Conservation (phyloP, 1,139 yeast species). For the Magnusiomyces suaveolens region DNA sequence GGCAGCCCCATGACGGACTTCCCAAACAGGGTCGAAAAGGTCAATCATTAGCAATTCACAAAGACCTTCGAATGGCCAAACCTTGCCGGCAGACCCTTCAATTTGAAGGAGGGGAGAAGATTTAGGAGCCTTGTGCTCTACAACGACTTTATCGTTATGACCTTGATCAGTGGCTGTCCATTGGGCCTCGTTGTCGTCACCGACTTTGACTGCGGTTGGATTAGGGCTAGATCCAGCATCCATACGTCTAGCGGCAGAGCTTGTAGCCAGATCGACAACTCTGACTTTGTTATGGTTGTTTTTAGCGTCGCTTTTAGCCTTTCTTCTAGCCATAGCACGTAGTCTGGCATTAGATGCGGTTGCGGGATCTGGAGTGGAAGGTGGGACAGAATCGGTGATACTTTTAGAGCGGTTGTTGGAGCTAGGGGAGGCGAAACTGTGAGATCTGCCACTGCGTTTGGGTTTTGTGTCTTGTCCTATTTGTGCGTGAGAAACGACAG, state of each 20-base stretch:
- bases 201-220: slow-evolving; percentile 17
- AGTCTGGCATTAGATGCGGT: slow-evolving; percentile 59
- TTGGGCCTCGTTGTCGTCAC: slow-evolving; percentile 14
- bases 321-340: slow-evolving; percentile 87
- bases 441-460: background rate
- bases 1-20: slow-evolving; percentile 91
- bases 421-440: background rate
- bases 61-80: slow-evolving; percentile 98
- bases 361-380: slow-evolving; percentile 19
- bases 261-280: slow-evolving; percentile 64
- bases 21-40: slow-evolving; percentile 84
- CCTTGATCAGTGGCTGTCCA: slow-evolving; percentile 64
- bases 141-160: slow-evolving; percentile 71
- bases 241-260: slow-evolving; percentile 58
- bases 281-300: slow-evolving; percentile 47
- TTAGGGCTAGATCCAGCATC: slow-evolving; percentile 17
- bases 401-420: slow-evolving; percentile 10
- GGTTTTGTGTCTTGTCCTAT: background rate
- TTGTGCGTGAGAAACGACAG: background rate
- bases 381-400: slow-evolving; percentile 18
- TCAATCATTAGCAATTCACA: slow-evolving; percentile 74
- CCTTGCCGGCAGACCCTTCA: slow-evolving; percentile 56
- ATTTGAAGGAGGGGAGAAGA: slow-evolving; percentile 64
- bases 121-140: slow-evolving; percentile 66
- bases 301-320: slow-evolving; percentile 75